These are phyloP conservation scores for Starmera amethionina DNA, from an alignment of 805 yeast species.

Conservation along the genomic window DNA sequence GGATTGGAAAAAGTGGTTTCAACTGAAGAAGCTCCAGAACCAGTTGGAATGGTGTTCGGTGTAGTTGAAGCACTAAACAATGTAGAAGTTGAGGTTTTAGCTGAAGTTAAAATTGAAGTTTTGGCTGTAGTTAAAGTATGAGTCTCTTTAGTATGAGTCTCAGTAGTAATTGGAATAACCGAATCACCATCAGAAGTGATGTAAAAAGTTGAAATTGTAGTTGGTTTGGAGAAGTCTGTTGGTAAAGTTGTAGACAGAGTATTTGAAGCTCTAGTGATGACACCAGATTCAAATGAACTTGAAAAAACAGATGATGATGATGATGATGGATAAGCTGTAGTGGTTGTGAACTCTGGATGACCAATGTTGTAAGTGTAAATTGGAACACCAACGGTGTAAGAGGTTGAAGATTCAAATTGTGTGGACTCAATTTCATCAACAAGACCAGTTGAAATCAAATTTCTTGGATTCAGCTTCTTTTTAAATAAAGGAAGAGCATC, in stretches of 20 bases:
- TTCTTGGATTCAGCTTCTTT: too few species aligned
- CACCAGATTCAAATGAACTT: not conserved
- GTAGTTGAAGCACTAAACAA: not conserved
- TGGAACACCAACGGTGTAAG: not conserved
- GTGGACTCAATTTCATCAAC: too few species aligned
- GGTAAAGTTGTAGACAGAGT: not conserved
- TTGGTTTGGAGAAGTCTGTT: not conserved
- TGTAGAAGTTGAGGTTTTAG: conserved; percentile 6
- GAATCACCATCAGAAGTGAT: not conserved
- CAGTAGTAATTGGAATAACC: not conserved
- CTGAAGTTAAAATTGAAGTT: conserved; percentile 2
- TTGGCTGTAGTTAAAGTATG: not conserved
- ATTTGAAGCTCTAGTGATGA: not conserved
- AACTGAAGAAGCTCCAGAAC: not conserved
- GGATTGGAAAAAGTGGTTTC: not conserved
- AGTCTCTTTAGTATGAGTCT: not conserved
- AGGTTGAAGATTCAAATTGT: too few species aligned
- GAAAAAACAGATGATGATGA: not conserved
- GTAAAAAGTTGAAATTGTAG: not conserved
- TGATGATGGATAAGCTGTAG: not conserved
- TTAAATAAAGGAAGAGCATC: too few species aligned
- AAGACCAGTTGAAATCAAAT: too few species aligned
- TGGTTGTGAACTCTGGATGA: not conserved
- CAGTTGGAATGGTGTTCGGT: too few species aligned
- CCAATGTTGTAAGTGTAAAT: not conserved